Base-by-base conservation (phyloP, 2,329 filamentous ascomycete species). In the Fusarium brevicatenulatum region DNA sequence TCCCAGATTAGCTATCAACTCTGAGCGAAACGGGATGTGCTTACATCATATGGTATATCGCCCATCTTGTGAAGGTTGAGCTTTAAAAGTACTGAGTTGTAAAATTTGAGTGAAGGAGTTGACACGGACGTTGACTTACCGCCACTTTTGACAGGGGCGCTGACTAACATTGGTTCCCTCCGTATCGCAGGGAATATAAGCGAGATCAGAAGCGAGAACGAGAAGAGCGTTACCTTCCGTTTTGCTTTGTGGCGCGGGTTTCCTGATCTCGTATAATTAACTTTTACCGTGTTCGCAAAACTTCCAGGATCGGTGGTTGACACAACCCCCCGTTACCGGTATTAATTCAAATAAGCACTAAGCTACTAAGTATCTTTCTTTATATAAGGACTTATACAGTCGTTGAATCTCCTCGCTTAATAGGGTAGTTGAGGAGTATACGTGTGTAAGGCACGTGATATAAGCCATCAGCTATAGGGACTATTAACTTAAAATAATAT, bases 11-110 rank as follows among this genome's bases (percentile, higher is more conserved):
- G 16, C 25, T 39, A 12, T 16, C 18, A 3, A 21, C 13, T 12
- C 7, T 7, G 23, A 21, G 18, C 1, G 1, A 18, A n/a, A 2
- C 12, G 32, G 11, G 12, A 13, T 2, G 4, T 7, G 4, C 59
- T 1, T 15, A 58, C 59, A 28, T 58, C 59, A 5, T 62, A 62
- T 7, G 32, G 16, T 3, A 39, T 25, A 8, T 58, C 52, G 7
- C 52, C 40, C 58, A 61, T 61, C 6, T 9, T 56, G 7, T 4
- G 1, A 23, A 11, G 9, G 18, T 5, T 34, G 15, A 21, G 5
- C 1, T 19, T 21, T 13, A 7, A 4, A 4, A 15, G 4, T 11
- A 3, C 11, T 3, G 16, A 18, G 16, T 4, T 36, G 5, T 7
- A n/a, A 16, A 49, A 23, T 3, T 21, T 37, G 5, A 19, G 28